Evolutionary conservation across 2,329 filamentous ascomycete genomes (phyloP).

Genomic region (Byssothecium circinans): DNA sequence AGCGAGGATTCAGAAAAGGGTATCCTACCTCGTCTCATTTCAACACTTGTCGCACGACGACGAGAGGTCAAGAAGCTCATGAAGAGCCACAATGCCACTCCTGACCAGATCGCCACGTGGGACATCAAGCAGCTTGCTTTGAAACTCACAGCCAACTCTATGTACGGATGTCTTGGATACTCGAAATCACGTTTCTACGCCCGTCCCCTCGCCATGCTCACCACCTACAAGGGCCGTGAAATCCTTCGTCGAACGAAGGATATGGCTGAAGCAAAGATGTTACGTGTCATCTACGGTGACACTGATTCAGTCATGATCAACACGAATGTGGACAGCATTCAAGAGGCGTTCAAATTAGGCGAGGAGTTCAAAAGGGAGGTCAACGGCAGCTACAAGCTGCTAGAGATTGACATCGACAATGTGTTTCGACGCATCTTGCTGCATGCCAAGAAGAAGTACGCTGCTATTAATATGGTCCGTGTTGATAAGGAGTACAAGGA

Average conservation of each 20-base stretch:
- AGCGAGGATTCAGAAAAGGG: slow-evolving; percentile 72
- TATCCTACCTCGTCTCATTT: slow-evolving; percentile 86
- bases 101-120: slow-evolving; percentile 89
- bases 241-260: slow-evolving; percentile 96
- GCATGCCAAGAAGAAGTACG: slow-evolving; percentile 99
- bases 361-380: slow-evolving; percentile 93
- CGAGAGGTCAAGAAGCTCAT: slow-evolving; percentile 94
- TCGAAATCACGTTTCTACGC: slow-evolving; percentile 97
- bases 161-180: slow-evolving; percentile 98
- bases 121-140: slow-evolving; percentile 97
- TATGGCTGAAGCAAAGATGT: slow-evolving; percentile 83
- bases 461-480: slow-evolving; percentile 90
- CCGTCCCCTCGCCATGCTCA: slow-evolving; percentile 89
- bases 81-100: slow-evolving; percentile 86
- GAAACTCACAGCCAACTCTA: slow-evolving; percentile 97
- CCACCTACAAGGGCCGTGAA: slow-evolving; percentile 95
- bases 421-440: slow-evolving; percentile 90
- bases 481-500: slow-evolving; percentile 87
- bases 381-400: slow-evolving; percentile 86
- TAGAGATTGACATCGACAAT: slow-evolving; percentile 98
- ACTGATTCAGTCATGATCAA: slow-evolving; percentile 99
- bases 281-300: slow-evolving; percentile 97
- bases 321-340: slow-evolving; percentile 91
- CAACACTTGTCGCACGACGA: slow-evolving; percentile 84
- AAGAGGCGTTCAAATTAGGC: slow-evolving; percentile 86